Evolutionary conservation across 2,329 filamentous ascomycete species (phyloP), one percentile per base, ranked within the genome.

Genomic region (Penicillium decumbens): DNA sequence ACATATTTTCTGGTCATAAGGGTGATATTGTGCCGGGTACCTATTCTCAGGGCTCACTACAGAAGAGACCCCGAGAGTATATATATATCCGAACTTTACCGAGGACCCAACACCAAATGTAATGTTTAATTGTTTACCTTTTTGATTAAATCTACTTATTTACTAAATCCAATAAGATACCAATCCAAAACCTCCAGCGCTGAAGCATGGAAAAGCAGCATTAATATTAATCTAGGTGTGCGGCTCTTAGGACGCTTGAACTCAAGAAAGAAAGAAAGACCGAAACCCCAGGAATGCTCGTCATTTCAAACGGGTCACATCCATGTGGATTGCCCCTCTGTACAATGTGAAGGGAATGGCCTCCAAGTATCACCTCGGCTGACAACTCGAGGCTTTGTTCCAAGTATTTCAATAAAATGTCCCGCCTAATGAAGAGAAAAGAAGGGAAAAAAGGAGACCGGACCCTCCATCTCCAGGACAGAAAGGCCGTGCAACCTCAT

Each of bases 201-300:
- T 28, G 15, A 42, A 42, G 18, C 20, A 33, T 4, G 30, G 42
- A 41, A 44, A 53, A 52, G 51, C 10, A 45, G n/a, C 28, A 61
- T 61, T 61, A 61, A 59, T 58, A 61, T 60, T 61, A 59, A 50
- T 59, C 53, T 60, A 60, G 44, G 48, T 48, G 55, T 18, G 55
- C 51, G 53, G 50, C 53, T 53, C 52, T 33, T 41, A 45, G 47
- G 54, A 48, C 50, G 41, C 28, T 49, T 44, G 47, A 44, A 30
- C 41, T 33, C 4, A 29, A 50, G 6, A 45, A 41, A 40, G 43
- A 50, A 51, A 48, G 1, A 23, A 23, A 47, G 46, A 49, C 40
- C 32, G 32, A 49, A 51, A 45, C 41, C 49, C 50, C 28, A 38
- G n/a, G 23, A 50, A 55, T 54, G 51, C 41, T 43, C 50, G 28